These are phyloP conservation scores for Eimeria brunetti DNA, from an alignment of 169 alveolate species.

Conservation along the genomic window DNA sequence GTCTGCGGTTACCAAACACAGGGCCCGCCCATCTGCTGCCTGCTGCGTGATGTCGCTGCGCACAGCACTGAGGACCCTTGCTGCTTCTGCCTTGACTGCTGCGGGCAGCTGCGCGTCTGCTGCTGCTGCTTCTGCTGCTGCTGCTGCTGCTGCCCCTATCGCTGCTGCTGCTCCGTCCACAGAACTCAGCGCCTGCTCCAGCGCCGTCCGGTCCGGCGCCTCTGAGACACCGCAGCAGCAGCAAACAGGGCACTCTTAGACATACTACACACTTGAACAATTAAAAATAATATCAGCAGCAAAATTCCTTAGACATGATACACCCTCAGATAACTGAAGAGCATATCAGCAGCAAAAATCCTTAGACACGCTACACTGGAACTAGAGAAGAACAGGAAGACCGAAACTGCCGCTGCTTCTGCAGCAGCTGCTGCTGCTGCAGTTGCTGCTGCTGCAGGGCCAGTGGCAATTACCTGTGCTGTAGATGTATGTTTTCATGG, in stretches of 20 bases:
- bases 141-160: constrained; percentile 21
- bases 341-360: too few relatives aligned
- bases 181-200: neutral
- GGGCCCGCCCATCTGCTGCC: constrained; percentile 60
- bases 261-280: too few relatives aligned
- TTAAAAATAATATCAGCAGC: too few relatives aligned
- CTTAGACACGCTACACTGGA: too few relatives aligned
- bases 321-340: too few relatives aligned
- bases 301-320: too few relatives aligned
- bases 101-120: neutral
- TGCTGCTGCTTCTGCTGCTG: constrained; percentile 63
- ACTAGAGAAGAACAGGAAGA: neutral
- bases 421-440: neutral
- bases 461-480: constrained; percentile 1
- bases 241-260: too few relatives aligned
- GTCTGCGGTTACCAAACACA: constrained; percentile 43
- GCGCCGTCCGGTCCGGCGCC: neutral
- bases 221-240: neutral
- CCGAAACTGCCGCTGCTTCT: constrained; percentile 22
- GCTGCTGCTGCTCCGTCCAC: constrained; percentile 48
- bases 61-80: neutral
- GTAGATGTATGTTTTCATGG: constrained; percentile 72
- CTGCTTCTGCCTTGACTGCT: constrained; percentile 23
- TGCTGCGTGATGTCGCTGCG: constrained; percentile 32
- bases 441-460: neutral